Evolutionary conservation across 2,329 filamentous ascomycete species (phyloP).

Genomic region (Alternaria novae-zelandiae): DNA sequence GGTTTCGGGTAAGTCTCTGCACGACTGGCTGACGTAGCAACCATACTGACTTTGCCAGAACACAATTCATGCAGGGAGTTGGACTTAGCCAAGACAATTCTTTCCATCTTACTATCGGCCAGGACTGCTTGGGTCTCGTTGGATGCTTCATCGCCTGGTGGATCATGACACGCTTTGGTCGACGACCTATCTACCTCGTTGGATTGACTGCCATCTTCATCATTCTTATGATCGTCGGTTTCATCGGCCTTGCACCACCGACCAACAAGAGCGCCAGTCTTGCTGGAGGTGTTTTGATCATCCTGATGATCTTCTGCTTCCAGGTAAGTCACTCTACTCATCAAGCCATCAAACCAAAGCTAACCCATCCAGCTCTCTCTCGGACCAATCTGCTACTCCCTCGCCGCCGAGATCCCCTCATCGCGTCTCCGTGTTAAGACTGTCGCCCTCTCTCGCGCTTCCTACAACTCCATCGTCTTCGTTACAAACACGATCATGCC

Average conservation of each 20-base stretch:
- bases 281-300: conserved; percentile 32
- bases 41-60: not conserved
- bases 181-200: conserved; percentile 74
- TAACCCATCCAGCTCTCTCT: conserved; percentile 75
- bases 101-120: conserved; percentile 32
- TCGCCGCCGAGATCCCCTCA: conserved; percentile 82
- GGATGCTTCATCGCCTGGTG: conserved; percentile 78
- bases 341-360: conserved; percentile 51
- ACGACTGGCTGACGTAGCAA: not conserved
- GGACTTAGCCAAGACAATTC: conserved; percentile 30
- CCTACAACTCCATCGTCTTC: conserved; percentile 32
- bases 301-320: conserved; percentile 35
- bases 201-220: conserved; percentile 51
- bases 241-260: conserved; percentile 66
- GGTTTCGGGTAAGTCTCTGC: conserved; percentile 19
- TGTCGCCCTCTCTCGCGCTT: conserved; percentile 73
- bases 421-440: conserved; percentile 86
- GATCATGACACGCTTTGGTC: conserved; percentile 77
- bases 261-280: conserved; percentile 53
- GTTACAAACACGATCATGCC: conserved; percentile 32
- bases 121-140: conserved; percentile 39
- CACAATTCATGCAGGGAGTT: conserved; percentile 30
- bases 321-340: conserved; percentile 13
- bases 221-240: conserved; percentile 64
- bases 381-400: conserved; percentile 84